Percentiles rank a stretch among this genome's conserved stretches.
Evolutionary conservation across 2,329 filamentous ascomycete genomes (phyloP).

Genomic region (Lecanicillium sp.): DNA sequence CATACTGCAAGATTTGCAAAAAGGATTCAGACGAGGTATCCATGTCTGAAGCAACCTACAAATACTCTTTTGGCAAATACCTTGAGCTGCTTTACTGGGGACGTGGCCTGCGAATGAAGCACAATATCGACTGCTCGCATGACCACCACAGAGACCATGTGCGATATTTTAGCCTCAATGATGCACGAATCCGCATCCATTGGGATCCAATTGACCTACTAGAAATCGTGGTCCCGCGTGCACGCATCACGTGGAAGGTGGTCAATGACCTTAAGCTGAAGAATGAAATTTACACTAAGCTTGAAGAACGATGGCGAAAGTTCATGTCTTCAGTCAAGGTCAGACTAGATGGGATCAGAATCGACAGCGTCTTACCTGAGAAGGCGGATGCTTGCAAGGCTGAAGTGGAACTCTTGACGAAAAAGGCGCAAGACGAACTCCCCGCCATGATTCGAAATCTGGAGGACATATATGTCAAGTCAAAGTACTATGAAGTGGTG

Average conservation of each 20-base stretch:
- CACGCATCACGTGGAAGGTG: slow-evolving; percentile 94
- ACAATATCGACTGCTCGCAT: slow-evolving; percentile 69
- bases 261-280: slow-evolving; percentile 88
- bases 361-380: slow-evolving; percentile 83
- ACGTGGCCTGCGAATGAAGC: slow-evolving; percentile 65
- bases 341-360: slow-evolving; percentile 79
- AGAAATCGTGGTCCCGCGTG: slow-evolving; percentile 86
- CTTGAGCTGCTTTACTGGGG: slow-evolving; percentile 98
- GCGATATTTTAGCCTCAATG: slow-evolving; percentile 83
- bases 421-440: slow-evolving; percentile 80
- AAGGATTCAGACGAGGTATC: slow-evolving; percentile 82
- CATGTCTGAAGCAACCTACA: slow-evolving; percentile 94
- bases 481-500: slow-evolving; percentile 94
- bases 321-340: slow-evolving; percentile 85
- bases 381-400: slow-evolving; percentile 74
- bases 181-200: slow-evolving; percentile 80
- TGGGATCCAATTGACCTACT: slow-evolving; percentile 89
- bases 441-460: slow-evolving; percentile 64
- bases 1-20: slow-evolving; percentile 84
- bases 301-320: slow-evolving; percentile 72
- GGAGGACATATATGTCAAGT: slow-evolving; percentile 85
- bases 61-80: slow-evolving; percentile 97
- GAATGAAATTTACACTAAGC: slow-evolving; percentile 79
- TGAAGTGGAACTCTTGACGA: slow-evolving; percentile 71
- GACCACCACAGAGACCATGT: slow-evolving; percentile 90